Percentiles rank a stretch among this genome's conserved stretches.
Evolutionary conservation across 169 alveolate genomes (phyloP).

Genomic region (Eimeria necatrix): DNA sequence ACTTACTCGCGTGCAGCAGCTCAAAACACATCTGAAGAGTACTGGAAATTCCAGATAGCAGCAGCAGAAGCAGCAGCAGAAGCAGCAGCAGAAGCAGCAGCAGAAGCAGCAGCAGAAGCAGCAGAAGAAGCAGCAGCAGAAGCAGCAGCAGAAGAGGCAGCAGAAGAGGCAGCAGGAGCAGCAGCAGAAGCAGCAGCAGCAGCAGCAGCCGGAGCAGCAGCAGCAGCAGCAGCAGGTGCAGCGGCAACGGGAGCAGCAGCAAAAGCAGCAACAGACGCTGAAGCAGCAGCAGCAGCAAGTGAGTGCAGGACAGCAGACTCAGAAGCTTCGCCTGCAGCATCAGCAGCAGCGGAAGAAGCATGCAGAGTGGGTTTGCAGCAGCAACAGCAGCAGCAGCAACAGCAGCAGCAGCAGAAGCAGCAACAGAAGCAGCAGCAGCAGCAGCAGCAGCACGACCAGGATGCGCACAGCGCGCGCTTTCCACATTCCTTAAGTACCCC

Average conservation of each 20-base stretch:
- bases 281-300: too few relatives aligned
- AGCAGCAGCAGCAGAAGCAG: too few relatives aligned
- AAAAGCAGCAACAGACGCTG: too few relatives aligned
- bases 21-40: neutral
- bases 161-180: too few relatives aligned
- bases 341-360: neutral
- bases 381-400: neutral
- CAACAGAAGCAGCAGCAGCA: too few relatives aligned
- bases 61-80: conserved; percentile 20
- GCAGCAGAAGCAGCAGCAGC: neutral
- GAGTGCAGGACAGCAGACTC: too few relatives aligned
- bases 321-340: neutral
- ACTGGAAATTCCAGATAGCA: conserved; percentile 1
- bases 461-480: too few relatives aligned
- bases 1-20: too few relatives aligned
- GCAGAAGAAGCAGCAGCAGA: neutral
- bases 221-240: conserved; percentile 8
- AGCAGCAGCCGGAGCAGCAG: conserved; percentile 3
- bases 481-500: too few relatives aligned
- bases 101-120: conserved; percentile 25
- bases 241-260: too few relatives aligned
- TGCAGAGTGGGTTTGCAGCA: neutral
- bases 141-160: neutral
- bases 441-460: too few relatives aligned
- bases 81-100: neutral